A percentile compares a stretch with the other conserved stretches of the same genome.
These are phyloP conservation scores for Populus deltoides DNA, from an alignment of 345 rosid species.

Conservation along the genomic window DNA sequence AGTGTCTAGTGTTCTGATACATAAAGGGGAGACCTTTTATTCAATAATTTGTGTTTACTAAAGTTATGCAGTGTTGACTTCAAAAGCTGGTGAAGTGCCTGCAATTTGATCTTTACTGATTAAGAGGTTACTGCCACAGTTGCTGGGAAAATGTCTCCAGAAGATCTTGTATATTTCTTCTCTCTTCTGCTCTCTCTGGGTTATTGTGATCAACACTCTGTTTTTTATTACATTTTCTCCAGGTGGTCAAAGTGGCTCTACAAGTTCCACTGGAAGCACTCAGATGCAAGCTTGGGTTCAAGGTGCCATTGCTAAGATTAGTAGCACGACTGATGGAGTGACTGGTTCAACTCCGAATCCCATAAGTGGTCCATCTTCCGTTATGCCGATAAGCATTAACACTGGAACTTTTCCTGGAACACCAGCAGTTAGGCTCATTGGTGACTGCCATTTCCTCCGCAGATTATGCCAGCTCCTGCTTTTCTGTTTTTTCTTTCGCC, in stretches of 20 bases:
- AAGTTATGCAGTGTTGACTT: not conserved
- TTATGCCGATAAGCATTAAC: constrained; percentile 97
- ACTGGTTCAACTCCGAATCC: constrained; percentile 62
- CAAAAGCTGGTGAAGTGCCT: not conserved
- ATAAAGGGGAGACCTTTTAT: not conserved
- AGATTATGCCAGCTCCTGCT: constrained; percentile 94
- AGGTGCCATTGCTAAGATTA: constrained; percentile 96
- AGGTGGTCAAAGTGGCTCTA: constrained; percentile 76
- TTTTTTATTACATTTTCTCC: constrained; percentile 13
- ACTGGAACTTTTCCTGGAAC: constrained; percentile 99
- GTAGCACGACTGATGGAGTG: constrained; percentile 75
- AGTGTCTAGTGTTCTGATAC: constrained; percentile 2
- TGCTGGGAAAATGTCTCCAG: constrained; percentile 4
- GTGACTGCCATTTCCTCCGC: constrained; percentile 98
- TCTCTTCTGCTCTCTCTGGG: not conserved
- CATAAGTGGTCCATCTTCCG: constrained; percentile 73
- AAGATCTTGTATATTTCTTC: not conserved
- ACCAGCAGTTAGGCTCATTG: constrained; percentile 98
- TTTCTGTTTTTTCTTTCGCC: constrained; percentile 86
- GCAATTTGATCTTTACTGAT: not conserved
- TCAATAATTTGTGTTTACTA: not conserved
- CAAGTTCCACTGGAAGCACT: constrained; percentile 87
- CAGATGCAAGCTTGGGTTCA: constrained; percentile 99
- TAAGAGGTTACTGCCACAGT: not conserved
- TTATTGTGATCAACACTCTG: not conserved